A percentile compares a stretch with the other conserved stretches of the same genome.
These are phyloP conservation scores for Sugiyamaella castrensis DNA, from an alignment of 1,139 yeast species.

Conservation along the genomic window DNA sequence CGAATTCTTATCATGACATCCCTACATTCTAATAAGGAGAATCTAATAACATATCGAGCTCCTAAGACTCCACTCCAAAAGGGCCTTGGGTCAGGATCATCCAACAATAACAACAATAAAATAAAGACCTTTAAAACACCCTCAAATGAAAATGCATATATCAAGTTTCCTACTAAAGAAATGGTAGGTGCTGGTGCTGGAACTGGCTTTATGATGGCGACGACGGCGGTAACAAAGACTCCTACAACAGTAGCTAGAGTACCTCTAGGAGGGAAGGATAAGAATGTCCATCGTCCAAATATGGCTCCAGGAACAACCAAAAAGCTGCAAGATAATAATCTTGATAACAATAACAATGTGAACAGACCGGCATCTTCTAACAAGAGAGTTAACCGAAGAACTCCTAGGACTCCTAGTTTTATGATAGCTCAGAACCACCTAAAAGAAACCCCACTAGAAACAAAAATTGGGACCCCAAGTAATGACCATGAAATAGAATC, in stretches of 20 bases:
- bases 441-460: conserved; percentile 12
- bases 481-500: not conserved
- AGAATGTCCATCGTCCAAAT: conserved; percentile 20
- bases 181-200: not conserved
- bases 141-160: conserved; percentile 13
- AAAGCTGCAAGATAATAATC: conserved; percentile 3
- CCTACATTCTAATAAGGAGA: conserved; percentile 27
- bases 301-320: conserved; percentile 8
- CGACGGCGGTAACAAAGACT: conserved; percentile 11
- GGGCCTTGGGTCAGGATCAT: not conserved
- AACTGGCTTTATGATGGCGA: not conserved
- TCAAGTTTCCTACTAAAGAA: conserved; percentile 16
- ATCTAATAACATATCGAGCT: conserved; percentile 24
- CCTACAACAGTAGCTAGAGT: conserved; percentile 20
- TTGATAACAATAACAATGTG: not conserved
- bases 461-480: conserved; percentile 11
- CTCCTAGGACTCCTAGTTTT: conserved; percentile 10
- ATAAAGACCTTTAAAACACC: conserved; percentile 9
- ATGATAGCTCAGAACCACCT: not conserved
- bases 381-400: conserved; percentile 4
- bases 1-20: conserved; percentile 19
- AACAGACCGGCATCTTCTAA: too few species aligned
- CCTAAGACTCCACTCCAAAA: conserved; percentile 22
- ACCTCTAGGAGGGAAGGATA: conserved; percentile 31
- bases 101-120: conserved; percentile 1